Base-by-base conservation (phyloP, 2,329 filamentous ascomycete genomes). In the Tolypocladium tropicale region DNA sequence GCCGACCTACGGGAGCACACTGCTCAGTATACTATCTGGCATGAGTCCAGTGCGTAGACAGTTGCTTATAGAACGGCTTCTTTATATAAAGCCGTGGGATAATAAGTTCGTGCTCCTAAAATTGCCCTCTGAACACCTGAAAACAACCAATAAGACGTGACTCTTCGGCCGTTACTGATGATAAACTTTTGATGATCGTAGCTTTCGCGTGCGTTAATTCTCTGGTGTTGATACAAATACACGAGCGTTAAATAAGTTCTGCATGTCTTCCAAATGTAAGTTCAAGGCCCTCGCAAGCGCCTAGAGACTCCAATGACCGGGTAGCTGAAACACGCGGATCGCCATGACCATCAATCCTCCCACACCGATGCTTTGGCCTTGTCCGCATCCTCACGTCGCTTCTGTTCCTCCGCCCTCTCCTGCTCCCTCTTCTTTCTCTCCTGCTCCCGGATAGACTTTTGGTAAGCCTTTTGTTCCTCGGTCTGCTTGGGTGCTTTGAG, bases 391-490 rank as follows among this genome's bases (percentile, higher is more conserved):
- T 83, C 82, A 60, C 80, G 80, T 64, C 75, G 78, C 61, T 75
- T 72, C 63, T 74, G 81, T 70, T 85, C 82, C 56, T 83, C 82
- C 56, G 84, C 84, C 66, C 78, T 84, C 70, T 92, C 89, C 63
- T 83, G 81, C 57, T 92, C 88, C 57, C 85, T 76, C 63, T 82
- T 81, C 76, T 84, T 91, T 65, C 84, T 85, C 77, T 96, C 93
- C 73, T 93, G 89, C 72, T 95, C 89, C 64, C 86, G 84, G 58
- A 94, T 77, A 1, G 89, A 86, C 62, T 80, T 83, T 65, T 97
- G 92, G 69, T 94, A 97, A 55, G 90, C 89, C 63, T 80, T 81
- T 77, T 96, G 89, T 73, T 96, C 92, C 60, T 95, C 90, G 1
- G 90, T 96, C 70, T 86, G 82, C 74, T 83, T 87, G 34, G 90